These are phyloP conservation scores for Ustilago trichophora DNA, from an alignment of 1,284 basidiomycete species.

Conservation along the genomic window DNA sequence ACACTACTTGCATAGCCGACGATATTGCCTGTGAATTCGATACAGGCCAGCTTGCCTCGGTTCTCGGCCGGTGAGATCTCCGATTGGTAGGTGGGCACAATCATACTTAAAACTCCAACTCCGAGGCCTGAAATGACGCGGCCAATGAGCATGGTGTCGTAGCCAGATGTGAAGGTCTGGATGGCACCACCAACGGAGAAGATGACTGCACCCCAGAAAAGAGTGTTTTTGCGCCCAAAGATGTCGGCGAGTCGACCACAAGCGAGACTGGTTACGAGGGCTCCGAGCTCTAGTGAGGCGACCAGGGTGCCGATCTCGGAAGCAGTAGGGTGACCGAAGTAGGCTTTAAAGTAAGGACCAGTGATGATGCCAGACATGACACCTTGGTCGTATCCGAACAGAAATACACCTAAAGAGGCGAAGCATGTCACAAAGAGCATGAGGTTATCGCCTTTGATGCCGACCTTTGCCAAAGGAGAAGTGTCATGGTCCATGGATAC, in stretches of 20 bases:
- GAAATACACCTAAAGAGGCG: conserved; percentile 85
- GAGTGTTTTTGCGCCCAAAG: conserved; percentile 85
- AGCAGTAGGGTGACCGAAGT: conserved; percentile 72
- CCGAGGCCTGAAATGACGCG: conserved; percentile 89
- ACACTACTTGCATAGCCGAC: conserved; percentile 94
- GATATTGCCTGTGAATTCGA: conserved; percentile 90
- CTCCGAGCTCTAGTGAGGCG: conserved; percentile 86
- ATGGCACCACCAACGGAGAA: conserved; percentile 89
- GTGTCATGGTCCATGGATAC: conserved; percentile 44
- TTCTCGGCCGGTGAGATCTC: conserved; percentile 95
- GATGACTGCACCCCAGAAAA: conserved; percentile 84
- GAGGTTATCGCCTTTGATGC: conserved; percentile 58
- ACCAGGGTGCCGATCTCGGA: conserved; percentile 76
- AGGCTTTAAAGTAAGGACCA: conserved; percentile 83
- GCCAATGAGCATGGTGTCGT: conserved; percentile 85
- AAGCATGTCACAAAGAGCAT: conserved; percentile 73
- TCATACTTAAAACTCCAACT: conserved; percentile 86
- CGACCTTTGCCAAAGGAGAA: conserved; percentile 53
- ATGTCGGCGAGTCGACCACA: conserved; percentile 87
- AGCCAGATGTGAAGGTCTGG: conserved; percentile 87
- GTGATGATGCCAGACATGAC: conserved; percentile 81
- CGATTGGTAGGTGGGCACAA: conserved; percentile 96
- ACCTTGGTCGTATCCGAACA: conserved; percentile 72
- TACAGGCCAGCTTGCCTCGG: conserved; percentile 75
- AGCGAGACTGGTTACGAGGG: conserved; percentile 79